Evolutionary conservation across 306 rosid genomes (phyloP), one percentile per base, ranked within the genome.

Genomic region (Acacia crassicarpa): DNA sequence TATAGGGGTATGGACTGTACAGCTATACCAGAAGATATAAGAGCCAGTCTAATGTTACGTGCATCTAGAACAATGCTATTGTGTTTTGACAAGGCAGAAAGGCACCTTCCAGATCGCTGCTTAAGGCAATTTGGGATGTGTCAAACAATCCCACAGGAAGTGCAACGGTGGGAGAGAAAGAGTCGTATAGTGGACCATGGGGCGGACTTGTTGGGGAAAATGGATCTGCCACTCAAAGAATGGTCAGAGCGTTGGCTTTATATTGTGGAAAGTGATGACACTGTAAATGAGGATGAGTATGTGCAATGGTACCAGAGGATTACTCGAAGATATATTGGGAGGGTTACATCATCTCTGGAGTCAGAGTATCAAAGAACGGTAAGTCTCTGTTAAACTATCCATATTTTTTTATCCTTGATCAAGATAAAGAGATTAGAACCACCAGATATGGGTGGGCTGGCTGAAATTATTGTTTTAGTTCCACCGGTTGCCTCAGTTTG

Each of bases 71-170:
- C 91, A 53, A 84, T 89, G 87, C 51, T 91, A 46, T 80, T 91
- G 53, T 89, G 92, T 87, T 89, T 87, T 74, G 92, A 87, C 75
- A 89, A 91, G 81, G 94, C 91, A 33, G 91, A 91, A 81, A 86
- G 78, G 46, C 92, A 87, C 85, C 84, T 91, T 76, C 91, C 90
- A 33, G 89, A 89, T 79, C 90, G 91, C 22, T 91, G 92, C 83
- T 76, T 89, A 35, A 86, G 92, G 83, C 92, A 89, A 86, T 87
- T 89, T 62, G 92, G 94, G 72, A 81, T 87, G 89, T 80, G 20
- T 71, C 94, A 89, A 83, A 85, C 85, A 3, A 89, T 89, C 27
- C 92, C 94, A 1, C 77, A 82, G 80, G 85, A 84, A 27, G 90
- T 89, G 15, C 74, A 75, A 49, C 82, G 80, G 16, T 91, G 94